phyloP scores from a whole-genome alignment of 192 early-diverging fungal genomes.

The Coemansia sp. region DNA sequence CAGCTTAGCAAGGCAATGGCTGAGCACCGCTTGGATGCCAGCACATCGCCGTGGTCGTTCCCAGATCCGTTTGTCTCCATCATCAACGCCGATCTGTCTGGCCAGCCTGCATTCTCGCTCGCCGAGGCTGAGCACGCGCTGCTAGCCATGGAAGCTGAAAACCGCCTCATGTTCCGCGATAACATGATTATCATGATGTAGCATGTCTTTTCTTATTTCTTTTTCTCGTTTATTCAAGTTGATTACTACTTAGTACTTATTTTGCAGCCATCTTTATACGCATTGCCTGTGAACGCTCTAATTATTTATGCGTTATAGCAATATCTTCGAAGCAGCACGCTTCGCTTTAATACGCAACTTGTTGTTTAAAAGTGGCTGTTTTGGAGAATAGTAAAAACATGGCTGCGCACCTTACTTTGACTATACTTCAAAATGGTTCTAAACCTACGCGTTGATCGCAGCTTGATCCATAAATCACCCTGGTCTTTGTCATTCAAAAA shows the following conservation, averaged over 20 bases:
- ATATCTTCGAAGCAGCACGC: too few species aligned
- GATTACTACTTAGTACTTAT: too few species aligned
- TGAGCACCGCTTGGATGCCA: conserved; percentile 51
- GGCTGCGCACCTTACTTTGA: too few species aligned
- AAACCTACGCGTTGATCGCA: too few species aligned
- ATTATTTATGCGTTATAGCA: too few species aligned
- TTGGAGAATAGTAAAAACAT: too few species aligned
- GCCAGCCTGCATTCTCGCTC: conserved; percentile 46
- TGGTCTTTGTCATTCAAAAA: neutral
- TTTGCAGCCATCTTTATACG: too few species aligned
- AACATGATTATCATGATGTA: conserved; percentile 68
- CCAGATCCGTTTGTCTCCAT: conserved; percentile 57
- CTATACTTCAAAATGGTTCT: too few species aligned
- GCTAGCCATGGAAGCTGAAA: conserved; percentile 58
- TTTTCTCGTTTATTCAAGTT: too few species aligned
- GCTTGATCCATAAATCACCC: neutral
- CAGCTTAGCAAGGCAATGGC: conserved; percentile 47
- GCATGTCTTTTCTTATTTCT: conserved; percentile 2
- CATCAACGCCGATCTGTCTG: conserved; percentile 54
- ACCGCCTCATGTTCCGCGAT: conserved; percentile 72
- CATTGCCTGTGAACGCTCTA: too few species aligned
- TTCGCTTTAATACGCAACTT: too few species aligned
- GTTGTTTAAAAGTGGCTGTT: too few species aligned
- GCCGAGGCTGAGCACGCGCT: conserved; percentile 62
- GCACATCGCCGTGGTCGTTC: conserved; percentile 43